Evolutionary conservation across 495 filamentous ascomycete genomes (phyloP), one percentile per base, ranked within the genome.

Genomic region (Articulospora tetracladia): DNA sequence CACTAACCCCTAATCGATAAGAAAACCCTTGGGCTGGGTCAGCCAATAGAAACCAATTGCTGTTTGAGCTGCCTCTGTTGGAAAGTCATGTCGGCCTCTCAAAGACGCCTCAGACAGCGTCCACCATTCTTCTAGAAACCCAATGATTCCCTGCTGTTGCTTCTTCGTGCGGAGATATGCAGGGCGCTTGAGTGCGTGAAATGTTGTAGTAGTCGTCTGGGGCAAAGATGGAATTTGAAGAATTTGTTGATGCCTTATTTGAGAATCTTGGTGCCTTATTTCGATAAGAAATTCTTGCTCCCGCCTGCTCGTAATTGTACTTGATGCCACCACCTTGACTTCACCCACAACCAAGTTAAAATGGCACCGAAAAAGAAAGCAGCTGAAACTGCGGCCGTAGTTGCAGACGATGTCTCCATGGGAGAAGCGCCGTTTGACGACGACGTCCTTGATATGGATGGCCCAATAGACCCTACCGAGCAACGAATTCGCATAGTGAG

Each of bases 401-500:
- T 68, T 47, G 66, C 69, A 36, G 69, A 68, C n/a, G 78, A 81
- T 60, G 63, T 73, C 6, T 76, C 76, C 56, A 90, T 88, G 86
- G 72, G 80, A 23, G 78, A 82, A 57, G 72, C 78, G 15, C 67
- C 73, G 4, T 49, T 34, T 54, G 75, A 81, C 17, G 72, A 73
- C 25, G 66, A 72, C 7, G 52, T 27, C 28, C 7, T 46, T 55
- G 60, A 53, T 22, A 17, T 22, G 1, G 68, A 70, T 10, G 73
- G 72, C 1, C 71, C 74, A 15, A 72, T 79, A 22, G 74, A 75
- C 36, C 63, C 78, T 49, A 78, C 81, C 12, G 74, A 79, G 34
- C 78, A 80, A 67, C 74, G 79, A 28, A 81, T 86, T 55, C 66
- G 82, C 55, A 79, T 86, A 62, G 83, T 86, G 62, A 65, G 82